phyloP scores from a whole-genome alignment of 108 stramenopile genomes.

The Nitzschia palea region DNA sequence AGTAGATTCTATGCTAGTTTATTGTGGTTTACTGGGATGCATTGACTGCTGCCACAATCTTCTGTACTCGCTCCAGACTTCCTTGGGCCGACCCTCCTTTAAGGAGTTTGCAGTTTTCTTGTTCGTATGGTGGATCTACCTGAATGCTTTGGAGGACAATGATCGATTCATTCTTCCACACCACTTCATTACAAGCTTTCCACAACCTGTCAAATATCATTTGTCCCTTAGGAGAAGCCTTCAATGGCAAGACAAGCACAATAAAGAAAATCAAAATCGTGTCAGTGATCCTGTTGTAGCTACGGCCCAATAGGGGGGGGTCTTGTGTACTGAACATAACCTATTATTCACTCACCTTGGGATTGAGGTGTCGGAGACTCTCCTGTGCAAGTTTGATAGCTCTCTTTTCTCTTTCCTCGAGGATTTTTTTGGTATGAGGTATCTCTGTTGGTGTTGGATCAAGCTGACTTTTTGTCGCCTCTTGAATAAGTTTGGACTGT shows the following conservation, averaged over 20 bases:
- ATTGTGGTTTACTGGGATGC: background rate
- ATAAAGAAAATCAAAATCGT: no score
- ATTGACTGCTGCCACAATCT: conserved; percentile 62
- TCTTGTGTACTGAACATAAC: no score
- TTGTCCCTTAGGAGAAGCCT: conserved; percentile 80
- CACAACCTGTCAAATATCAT: conserved; percentile 76
- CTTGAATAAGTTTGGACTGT: conserved; percentile 13
- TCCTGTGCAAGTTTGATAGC: conserved; percentile 74
- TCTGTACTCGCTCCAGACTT: conserved; percentile 81
- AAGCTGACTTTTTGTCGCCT: conserved; percentile 8
- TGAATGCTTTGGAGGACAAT: conserved; percentile 62
- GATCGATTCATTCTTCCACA: conserved; percentile 67
- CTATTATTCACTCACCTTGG: conserved; percentile 75
- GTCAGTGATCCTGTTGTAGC: no score
- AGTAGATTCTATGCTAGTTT: no score
- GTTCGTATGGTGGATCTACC: conserved; percentile 80
- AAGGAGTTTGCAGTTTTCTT: conserved; percentile 63
- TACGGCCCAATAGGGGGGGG: no score
- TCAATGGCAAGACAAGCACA: background rate
- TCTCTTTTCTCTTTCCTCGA: conserved; percentile 83
- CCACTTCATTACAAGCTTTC: conserved; percentile 77
- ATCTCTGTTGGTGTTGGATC: conserved; percentile 10
- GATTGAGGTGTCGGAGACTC: conserved; percentile 74
- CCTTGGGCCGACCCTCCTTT: conserved; percentile 51
- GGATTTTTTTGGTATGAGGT: conserved; percentile 47